Base-by-base conservation (phyloP, 176 grass and related monocot species). In the Saccharum officinarum region DNA sequence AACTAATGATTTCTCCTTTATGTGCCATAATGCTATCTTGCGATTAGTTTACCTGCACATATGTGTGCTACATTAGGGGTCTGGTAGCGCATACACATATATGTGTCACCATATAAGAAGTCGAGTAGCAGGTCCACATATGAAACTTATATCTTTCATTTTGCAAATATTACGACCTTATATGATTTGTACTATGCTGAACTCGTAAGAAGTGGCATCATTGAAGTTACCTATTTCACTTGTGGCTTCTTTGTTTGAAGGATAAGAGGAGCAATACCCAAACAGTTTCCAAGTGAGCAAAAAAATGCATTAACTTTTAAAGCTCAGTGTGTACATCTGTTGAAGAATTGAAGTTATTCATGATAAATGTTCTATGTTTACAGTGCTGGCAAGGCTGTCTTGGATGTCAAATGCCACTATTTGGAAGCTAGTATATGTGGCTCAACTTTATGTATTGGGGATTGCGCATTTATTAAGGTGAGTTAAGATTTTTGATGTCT, bases 391-490 rank as follows among this genome's bases (percentile, higher is more conserved):
- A 52, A 78, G 86, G 71, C 85, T 63, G 75, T 90, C 65, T 80
- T 92, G 75, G 87, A 93, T 88, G 87, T 92, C 47, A 95, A 98
- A 89, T 92, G 72, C 73, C 95, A 98, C 79, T 98, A 93, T 86
- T 73, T 86, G 80, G 82, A 98, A 86, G 93, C 95, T 34, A 93
- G 61, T 70, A 42, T 92, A 81, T 90, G 55, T 7, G 89, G 88
- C 44, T 92, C 52, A 79, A 83, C 81, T 86, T 90, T 98, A n/a
- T 69, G 86, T 76, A 72, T 98, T 75, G 95, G 91, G 37, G 95
- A 98, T 88, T 98, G 93, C 71, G 91, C 91, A 87, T 93, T 92
- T 93, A 71, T 98, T 71, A 92, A 98, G 89, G 95, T 93, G 83
- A 93, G 77, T 81, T 78, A 30, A 67, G 5, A 61, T 66, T 62